Conservation (phyloP, 208 protist genomes). For the Phytomonas sp. region DNA sequence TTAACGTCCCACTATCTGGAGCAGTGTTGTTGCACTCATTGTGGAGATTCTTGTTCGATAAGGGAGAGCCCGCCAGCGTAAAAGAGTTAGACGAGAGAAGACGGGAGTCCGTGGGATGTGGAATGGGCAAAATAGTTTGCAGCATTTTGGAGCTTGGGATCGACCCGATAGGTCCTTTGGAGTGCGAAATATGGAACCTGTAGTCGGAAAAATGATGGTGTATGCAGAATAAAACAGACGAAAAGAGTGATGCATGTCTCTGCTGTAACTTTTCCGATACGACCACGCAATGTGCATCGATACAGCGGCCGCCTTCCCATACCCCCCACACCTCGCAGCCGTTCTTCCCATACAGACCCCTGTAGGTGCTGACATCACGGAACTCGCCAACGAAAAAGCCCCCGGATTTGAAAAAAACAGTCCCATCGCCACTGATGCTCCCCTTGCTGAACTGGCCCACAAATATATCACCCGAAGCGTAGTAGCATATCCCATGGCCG, state of each 20-base stretch:
- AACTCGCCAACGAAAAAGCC: constrained; percentile 51
- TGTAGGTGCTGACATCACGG: constrained; percentile 21
- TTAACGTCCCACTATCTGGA: too few relatives aligned
- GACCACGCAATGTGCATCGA: constrained; percentile 17
- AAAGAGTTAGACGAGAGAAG: too few relatives aligned
- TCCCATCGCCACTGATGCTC: constrained; percentile 42
- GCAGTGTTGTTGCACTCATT: too few relatives aligned
- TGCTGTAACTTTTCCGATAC: constrained; percentile 20
- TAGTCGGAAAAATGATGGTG: constrained; percentile 9
- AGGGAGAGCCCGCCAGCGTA: too few relatives aligned
- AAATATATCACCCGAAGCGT: constrained; percentile 53
- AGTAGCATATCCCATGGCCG: constrained; percentile 51
- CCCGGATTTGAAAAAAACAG: constrained; percentile 44
- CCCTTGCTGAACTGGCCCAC: constrained; percentile 43
- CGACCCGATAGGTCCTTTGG: too few relatives aligned
- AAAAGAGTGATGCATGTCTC: constrained; percentile 31
- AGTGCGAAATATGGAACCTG: too few relatives aligned
- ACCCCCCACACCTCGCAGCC: constrained; percentile 23
- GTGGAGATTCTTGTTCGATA: too few relatives aligned
- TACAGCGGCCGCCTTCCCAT: constrained; percentile 28
- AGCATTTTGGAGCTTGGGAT: too few relatives aligned
- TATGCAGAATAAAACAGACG: constrained; percentile 28
- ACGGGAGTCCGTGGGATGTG: too few relatives aligned
- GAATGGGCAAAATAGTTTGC: too few relatives aligned
- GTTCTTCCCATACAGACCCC: constrained; percentile 27